Evolutionary conservation across 768 basidiomycete genomes (phyloP).

Genomic region (Dioszegia hungarica): DNA sequence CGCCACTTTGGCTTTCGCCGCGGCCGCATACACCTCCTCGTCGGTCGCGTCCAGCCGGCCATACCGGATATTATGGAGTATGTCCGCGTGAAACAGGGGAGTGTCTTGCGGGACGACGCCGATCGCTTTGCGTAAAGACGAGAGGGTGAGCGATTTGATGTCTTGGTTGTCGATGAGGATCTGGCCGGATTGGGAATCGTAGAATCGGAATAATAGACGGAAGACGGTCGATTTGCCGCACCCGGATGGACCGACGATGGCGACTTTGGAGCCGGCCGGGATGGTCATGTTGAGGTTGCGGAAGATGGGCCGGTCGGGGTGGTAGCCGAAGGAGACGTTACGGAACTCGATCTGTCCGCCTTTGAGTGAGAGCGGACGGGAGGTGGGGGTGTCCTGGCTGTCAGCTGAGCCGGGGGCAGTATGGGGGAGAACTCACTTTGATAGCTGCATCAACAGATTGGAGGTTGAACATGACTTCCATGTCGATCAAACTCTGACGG

Average conservation of each 20-base stretch:
- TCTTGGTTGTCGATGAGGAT: conserved; percentile 83
- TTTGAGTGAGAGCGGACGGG: conserved; percentile 63
- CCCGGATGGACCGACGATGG: conserved; percentile 93
- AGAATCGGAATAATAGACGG: conserved; percentile 89
- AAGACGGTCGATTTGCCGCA: conserved; percentile 97
- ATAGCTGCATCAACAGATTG: conserved; percentile 72
- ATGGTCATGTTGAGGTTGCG: conserved; percentile 77
- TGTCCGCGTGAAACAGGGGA: conserved; percentile 90
- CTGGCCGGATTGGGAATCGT: conserved; percentile 72
- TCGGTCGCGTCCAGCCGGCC: conserved; percentile 81
- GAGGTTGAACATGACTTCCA: conserved; percentile 91
- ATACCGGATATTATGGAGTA: conserved; percentile 92
- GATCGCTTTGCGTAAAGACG: conserved; percentile 66
- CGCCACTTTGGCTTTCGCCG: conserved; percentile 81
- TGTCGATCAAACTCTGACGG: conserved; percentile 90
- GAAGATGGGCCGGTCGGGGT: conserved; percentile 89
- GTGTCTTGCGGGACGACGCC: conserved; percentile 99
- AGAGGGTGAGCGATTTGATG: conserved; percentile 65
- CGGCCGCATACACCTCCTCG: conserved; percentile 78
- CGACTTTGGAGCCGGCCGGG: conserved; percentile 93
- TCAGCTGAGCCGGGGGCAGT: background rate
- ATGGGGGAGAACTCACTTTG: conserved; percentile 52
- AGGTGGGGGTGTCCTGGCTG: conserved; percentile 62
- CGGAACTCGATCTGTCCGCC: conserved; percentile 91
- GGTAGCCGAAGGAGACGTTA: conserved; percentile 86